A percentile compares a stretch with the other conserved stretches of the same genome.
These are phyloP conservation scores for Chrysosporium keratinophilum DNA, from an alignment of 2,329 filamentous ascomycete species.

Conservation along the genomic window DNA sequence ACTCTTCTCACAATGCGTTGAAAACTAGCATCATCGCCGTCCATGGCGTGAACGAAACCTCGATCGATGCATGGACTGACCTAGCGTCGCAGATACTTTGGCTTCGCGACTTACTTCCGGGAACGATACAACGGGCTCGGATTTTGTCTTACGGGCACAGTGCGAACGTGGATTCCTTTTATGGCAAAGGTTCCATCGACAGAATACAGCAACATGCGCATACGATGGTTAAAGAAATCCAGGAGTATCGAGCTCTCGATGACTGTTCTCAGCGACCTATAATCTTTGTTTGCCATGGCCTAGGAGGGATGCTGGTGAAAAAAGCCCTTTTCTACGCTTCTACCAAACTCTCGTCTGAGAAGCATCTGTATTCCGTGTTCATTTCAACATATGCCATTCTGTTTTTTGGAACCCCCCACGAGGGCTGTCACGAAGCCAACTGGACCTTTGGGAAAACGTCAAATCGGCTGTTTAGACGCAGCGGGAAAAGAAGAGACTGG, in stretches of 20 bases:
- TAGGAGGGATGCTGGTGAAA: slow-evolving; percentile 32
- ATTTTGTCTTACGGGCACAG: slow-evolving; percentile 26
- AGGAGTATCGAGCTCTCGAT: neutral
- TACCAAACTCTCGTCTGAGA: slow-evolving; percentile 18
- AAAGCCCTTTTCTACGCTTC: slow-evolving; percentile 24
- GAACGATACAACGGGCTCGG: slow-evolving; percentile 17
- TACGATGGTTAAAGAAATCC: slow-evolving; percentile 1
- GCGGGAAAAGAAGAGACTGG: slow-evolving; percentile 24
- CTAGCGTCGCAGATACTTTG: slow-evolving; percentile 22
- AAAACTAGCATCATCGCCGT: slow-evolving; percentile 29
- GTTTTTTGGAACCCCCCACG: slow-evolving; percentile 32
- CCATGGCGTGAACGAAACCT: slow-evolving; percentile 28
- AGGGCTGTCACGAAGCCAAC: neutral
- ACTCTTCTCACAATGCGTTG: neutral
- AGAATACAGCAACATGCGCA: slow-evolving; percentile 2
- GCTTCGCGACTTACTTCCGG: slow-evolving; percentile 28
- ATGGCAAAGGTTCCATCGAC: neutral
- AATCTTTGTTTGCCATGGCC: slow-evolving; percentile 32
- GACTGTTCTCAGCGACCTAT: slow-evolving; percentile 22
- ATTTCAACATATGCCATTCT: slow-evolving; percentile 27
- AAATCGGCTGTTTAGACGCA: neutral
- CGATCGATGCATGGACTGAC: slow-evolving; percentile 26
- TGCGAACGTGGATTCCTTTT: slow-evolving; percentile 12
- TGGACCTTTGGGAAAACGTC: neutral
- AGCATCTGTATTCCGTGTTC: slow-evolving; percentile 21